Evolutionary conservation across 2,329 filamentous ascomycete species (phyloP).

Genomic region (Paradendryphiella salina): DNA sequence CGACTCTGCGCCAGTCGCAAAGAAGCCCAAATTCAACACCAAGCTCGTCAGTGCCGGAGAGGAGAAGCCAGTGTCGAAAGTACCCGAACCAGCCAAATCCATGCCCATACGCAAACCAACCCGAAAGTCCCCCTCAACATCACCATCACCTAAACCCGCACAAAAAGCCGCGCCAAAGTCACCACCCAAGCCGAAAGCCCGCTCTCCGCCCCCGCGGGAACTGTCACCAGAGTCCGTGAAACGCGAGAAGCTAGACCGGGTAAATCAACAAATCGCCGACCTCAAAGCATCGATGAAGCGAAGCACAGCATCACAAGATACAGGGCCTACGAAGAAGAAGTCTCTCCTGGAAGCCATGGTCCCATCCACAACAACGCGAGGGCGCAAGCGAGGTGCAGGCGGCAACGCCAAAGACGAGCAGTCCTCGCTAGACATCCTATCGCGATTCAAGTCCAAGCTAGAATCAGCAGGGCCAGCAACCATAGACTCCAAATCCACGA

Average conservation of each 20-base stretch:
- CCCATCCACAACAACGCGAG: conserved; percentile 69
- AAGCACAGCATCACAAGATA: conserved; percentile 47
- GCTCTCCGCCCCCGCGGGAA: conserved; percentile 40
- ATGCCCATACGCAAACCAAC: conserved; percentile 42
- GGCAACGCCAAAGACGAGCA: conserved; percentile 56
- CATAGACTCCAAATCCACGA: conserved; percentile 40
- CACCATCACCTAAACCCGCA: conserved; percentile 29
- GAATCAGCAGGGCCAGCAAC: conserved; percentile 48
- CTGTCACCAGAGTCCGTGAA: conserved; percentile 47
- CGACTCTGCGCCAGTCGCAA: conserved; percentile 62
- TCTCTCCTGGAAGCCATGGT: conserved; percentile 74
- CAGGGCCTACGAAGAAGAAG: conserved; percentile 53
- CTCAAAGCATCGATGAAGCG: conserved; percentile 81
- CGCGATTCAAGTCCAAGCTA: conserved; percentile 78
- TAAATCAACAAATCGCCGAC: conserved; percentile 78
- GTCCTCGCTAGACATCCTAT: conserved; percentile 68
- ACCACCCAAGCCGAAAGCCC: conserved; percentile 23
- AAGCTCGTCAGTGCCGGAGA: conserved; percentile 63
- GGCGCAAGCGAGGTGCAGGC: conserved; percentile 69
- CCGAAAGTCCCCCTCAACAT: conserved; percentile 30
- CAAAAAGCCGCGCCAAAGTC: conserved; percentile 17
- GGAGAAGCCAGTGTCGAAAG: conserved; percentile 44
- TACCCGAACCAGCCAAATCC: conserved; percentile 37
- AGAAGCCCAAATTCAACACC: conserved; percentile 79
- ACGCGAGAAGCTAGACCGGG: conserved; percentile 62